Evolutionary conservation across 208 protist genomes (phyloP).

Genomic region (Lotmaria passim): DNA sequence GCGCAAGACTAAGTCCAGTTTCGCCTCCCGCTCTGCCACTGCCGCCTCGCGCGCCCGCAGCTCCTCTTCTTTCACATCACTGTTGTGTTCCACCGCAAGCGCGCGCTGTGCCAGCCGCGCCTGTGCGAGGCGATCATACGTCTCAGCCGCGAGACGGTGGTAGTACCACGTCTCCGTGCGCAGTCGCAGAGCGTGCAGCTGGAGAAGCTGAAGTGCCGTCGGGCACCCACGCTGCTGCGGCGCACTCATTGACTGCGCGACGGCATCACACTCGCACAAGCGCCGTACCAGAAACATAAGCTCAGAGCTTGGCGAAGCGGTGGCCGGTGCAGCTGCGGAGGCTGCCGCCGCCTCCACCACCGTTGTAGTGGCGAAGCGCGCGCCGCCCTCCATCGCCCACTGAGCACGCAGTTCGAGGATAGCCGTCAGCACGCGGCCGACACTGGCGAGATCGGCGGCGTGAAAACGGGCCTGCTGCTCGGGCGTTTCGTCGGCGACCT

Average conservation of each 20-base stretch:
- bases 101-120: not conserved
- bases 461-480: conserved; percentile 31
- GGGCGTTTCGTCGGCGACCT: conserved; percentile 21
- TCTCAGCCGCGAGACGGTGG: conserved; percentile 53
- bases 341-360: no score
- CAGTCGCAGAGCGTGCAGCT: conserved; percentile 79
- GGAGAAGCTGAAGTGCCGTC: conserved; percentile 56
- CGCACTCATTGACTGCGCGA: not conserved
- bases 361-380: not conserved
- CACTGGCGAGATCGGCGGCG: conserved; percentile 47
- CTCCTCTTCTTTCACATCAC: no score
- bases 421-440: conserved; percentile 46
- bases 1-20: conserved; percentile 65
- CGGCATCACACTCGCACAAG: conserved; percentile 26
- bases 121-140: conserved; percentile 23
- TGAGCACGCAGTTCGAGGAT: conserved; percentile 42
- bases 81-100: no score
- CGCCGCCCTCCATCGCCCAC: not conserved
- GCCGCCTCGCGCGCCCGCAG: conserved; percentile 26
- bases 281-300: conserved; percentile 39
- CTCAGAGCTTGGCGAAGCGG: conserved; percentile 31
- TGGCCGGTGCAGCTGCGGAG: not conserved
- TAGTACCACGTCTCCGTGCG: conserved; percentile 68
- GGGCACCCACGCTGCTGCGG: conserved; percentile 9
- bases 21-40: conserved; percentile 67